Conservation (phyloP, 306 rosid species). For the Rosa chinensis region DNA sequence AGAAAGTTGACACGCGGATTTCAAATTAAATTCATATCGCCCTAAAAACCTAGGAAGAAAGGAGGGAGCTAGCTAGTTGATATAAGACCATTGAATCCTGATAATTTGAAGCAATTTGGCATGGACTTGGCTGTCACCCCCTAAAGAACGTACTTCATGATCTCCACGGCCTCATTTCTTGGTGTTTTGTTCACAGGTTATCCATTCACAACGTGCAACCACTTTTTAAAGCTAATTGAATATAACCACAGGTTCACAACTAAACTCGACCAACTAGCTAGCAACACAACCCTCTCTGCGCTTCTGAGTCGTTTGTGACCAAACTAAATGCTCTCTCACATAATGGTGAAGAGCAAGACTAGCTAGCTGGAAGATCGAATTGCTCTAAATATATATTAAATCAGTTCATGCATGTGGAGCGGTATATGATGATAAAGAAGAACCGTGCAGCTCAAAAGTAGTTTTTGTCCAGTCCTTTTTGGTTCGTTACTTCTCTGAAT, state of each 20-base stretch:
- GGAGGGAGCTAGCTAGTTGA: background rate
- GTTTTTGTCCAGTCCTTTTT: background rate
- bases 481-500: background rate
- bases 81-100: background rate
- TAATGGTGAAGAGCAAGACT: background rate
- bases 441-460: constrained; percentile 9
- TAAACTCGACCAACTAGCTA: background rate
- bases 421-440: background rate
- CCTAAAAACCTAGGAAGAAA: background rate
- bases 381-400: background rate
- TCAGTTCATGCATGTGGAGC: background rate
- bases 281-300: background rate
- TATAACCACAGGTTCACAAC: background rate
- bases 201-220: background rate
- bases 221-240: background rate
- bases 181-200: constrained; percentile 2
- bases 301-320: constrained; percentile 4
- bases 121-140: background rate
- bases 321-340: background rate
- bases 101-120: background rate
- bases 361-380: background rate
- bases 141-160: background rate
- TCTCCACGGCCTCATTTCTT: background rate
- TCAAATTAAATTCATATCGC: background rate
- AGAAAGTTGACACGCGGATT: background rate